Evolutionary conservation across 768 basidiomycete genomes (phyloP), one percentile per base, ranked within the genome.

Genomic region (Boletus reticuloceps): DNA sequence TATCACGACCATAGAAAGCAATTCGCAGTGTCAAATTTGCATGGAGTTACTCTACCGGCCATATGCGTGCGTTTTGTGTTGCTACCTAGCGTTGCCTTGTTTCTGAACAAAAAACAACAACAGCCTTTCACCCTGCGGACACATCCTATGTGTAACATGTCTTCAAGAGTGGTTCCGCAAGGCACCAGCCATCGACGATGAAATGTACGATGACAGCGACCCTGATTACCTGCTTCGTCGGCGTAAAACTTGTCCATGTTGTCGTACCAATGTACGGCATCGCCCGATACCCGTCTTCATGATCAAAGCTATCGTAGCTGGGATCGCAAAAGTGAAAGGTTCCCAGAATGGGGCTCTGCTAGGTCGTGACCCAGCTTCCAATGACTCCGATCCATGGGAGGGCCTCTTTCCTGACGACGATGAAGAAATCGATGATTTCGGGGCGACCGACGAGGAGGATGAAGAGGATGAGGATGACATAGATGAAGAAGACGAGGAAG

Each of bases 151-250:
- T 53, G 77, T 86, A 27, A 60, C 64, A 4, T 91, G 89, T 61
- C 79, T 91, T 10, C 85, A 88, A 68, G 82, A 85, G 60, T 91
- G 89, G 89, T 91, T 91, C 72, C 80, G 82, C 55, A 79, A 82
- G 49, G 86, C 87, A 4, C 87, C 88, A 4, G 70, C 74, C 1
- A 56, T 64, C 17, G 77, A 77, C 27, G 74, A 76, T 37, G 78
- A 78, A 17, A 80, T 79, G 75, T 55, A 69, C 50, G 70, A 77
- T 43, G 75, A 76, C 41, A 66, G 67, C 34, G 70, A 72, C 41
- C 69, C 74, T 10, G 68, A 73, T 42, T 81, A 81, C 58, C 69
- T 86, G 27, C 65, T 88, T 29, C 74, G 75, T 55, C 82, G 88
- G 25, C 74, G 78, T 22, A 91, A 91, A 67, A 81, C 84, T 1